Percentiles rank a stretch among this genome's conserved stretches.
phyloP scores from a whole-genome alignment of 352 stramenopile species.

The Globisporangium carolinianum region DNA sequence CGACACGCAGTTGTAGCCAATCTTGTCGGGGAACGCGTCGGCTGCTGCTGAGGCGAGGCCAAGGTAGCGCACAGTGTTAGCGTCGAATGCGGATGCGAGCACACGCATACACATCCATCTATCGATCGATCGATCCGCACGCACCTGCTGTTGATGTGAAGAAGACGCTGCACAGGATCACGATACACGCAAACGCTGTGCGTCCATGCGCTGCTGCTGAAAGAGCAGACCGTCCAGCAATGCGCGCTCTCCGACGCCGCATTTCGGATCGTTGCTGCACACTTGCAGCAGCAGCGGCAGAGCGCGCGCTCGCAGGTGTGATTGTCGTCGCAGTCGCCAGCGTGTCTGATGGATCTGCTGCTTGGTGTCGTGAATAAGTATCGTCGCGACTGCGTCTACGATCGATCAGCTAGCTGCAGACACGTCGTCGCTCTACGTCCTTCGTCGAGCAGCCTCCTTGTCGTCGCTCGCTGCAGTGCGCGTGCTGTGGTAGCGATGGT shows the following conservation, averaged over 20 bases:
- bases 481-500: too few relatives aligned
- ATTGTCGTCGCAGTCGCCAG: constrained; percentile 9
- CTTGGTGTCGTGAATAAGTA: not conserved
- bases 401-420: not conserved
- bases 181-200: not conserved
- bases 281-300: not conserved
- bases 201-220: not conserved
- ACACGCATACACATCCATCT: not conserved
- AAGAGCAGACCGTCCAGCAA: not conserved
- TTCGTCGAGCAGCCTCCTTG: too few relatives aligned
- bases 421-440: too few relatives aligned
- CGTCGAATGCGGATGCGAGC: too few relatives aligned
- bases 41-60: constrained; percentile 2
- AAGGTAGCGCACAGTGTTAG: too few relatives aligned
- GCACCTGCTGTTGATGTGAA: constrained; percentile 2
- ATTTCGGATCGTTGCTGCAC: not conserved
- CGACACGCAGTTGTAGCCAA: constrained; percentile 42
- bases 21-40: constrained; percentile 23
- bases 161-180: not conserved
- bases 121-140: not conserved
- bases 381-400: not conserved
- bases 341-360: constrained; percentile 2
- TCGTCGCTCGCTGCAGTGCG: too few relatives aligned
- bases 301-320: not conserved
- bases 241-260: not conserved